Conservation (phyloP, 169 alveolate genomes). For the Toxoplasma gondii region DNA sequence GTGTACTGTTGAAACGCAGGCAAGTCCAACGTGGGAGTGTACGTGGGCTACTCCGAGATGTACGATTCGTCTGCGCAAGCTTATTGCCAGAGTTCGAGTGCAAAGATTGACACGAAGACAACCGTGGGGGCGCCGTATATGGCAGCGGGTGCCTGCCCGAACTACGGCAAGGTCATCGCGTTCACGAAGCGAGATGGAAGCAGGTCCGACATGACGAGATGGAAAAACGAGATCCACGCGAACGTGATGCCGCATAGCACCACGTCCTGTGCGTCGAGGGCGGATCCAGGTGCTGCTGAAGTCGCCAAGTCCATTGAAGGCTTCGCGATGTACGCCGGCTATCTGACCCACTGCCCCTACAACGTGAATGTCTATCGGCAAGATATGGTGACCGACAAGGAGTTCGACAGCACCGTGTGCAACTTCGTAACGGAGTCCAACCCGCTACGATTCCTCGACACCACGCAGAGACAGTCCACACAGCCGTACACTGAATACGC, state of each 20-base stretch:
- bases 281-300: slow-evolving; percentile 56
- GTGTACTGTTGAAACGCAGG: slow-evolving; percentile 17
- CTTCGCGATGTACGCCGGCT: slow-evolving; percentile 68
- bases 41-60: slow-evolving; percentile 60
- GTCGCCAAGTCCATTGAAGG: slow-evolving; percentile 65
- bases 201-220: slow-evolving; percentile 39
- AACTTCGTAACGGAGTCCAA: slow-evolving; percentile 53
- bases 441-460: slow-evolving; percentile 61
- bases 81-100: slow-evolving; percentile 49
- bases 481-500: slow-evolving; percentile 58
- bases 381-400: slow-evolving; percentile 64
- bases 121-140: slow-evolving; percentile 48
- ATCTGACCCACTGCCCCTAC: slow-evolving; percentile 65
- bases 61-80: slow-evolving; percentile 57
- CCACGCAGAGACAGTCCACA: slow-evolving; percentile 25
- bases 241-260: slow-evolving; percentile 62
- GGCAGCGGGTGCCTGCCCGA: slow-evolving; percentile 73
- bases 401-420: slow-evolving; percentile 56
- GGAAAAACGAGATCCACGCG: slow-evolving; percentile 69
- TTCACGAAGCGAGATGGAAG: slow-evolving; percentile 54
- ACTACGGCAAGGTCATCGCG: slow-evolving; percentile 69
- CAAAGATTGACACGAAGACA: slow-evolving; percentile 52
- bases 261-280: slow-evolving; percentile 44
- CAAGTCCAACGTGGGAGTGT: slow-evolving; percentile 56
- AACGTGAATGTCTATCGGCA: slow-evolving; percentile 51